phyloP scores from a whole-genome alignment of 148 eudicot genomes.

The Silene conica region DNA sequence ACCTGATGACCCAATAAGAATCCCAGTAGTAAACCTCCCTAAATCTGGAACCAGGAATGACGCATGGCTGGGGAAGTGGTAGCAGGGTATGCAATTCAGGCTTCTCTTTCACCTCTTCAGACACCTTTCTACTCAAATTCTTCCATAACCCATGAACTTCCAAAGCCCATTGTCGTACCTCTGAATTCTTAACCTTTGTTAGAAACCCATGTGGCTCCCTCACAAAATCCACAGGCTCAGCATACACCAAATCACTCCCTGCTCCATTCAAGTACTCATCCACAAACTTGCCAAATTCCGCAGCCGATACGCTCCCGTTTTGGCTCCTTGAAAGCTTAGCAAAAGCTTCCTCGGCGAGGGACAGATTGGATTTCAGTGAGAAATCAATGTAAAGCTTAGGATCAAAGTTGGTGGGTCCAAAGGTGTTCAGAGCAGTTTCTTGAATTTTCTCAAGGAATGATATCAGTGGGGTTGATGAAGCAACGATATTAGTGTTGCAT shows the following conservation, averaged over 20 bases:
- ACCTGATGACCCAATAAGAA: constrained; percentile 80
- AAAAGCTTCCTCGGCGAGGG: constrained; percentile 41
- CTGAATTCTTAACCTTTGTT: constrained; percentile 49
- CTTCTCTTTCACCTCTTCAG: constrained; percentile 38
- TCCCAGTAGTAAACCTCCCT: constrained; percentile 94
- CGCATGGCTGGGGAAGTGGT: constrained; percentile 50
- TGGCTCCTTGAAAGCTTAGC: constrained; percentile 25
- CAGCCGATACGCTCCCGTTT: constrained; percentile 35
- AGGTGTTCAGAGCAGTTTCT: constrained; percentile 53
- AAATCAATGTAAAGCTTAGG: constrained; percentile 73
- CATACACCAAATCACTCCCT: constrained; percentile 57
- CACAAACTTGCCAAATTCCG: constrained; percentile 39
- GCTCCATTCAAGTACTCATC: constrained; percentile 43
- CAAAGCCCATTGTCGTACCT: constrained; percentile 67
- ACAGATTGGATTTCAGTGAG: constrained; percentile 47
- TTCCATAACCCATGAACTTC: constrained; percentile 78
- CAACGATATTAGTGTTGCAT: too few relatives aligned
- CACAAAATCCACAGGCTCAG: constrained; percentile 58
- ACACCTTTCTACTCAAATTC: constrained; percentile 68
- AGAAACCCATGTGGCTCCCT: constrained; percentile 55
- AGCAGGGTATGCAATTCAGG: constrained; percentile 64
- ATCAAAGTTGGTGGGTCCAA: constrained; percentile 56
- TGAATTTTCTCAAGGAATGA: constrained; percentile 52
- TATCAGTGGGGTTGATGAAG: constrained; percentile 49
- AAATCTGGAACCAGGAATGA: constrained; percentile 86